phyloP scores from a whole-genome alignment of 441 rosid genomes.

The Cnidoscolus chayamansa region DNA sequence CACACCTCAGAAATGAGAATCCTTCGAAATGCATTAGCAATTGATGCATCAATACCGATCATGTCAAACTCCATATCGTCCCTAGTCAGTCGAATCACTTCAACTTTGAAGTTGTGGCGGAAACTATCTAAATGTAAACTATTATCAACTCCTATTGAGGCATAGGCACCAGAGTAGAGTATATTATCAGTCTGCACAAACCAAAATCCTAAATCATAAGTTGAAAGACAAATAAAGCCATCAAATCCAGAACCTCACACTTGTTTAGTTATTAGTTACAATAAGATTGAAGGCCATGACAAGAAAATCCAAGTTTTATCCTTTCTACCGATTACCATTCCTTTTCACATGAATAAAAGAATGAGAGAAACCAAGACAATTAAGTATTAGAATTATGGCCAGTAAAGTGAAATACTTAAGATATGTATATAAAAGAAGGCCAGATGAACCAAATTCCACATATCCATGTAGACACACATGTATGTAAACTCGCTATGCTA shows the following conservation, averaged over 20 bases:
- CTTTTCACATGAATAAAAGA: background rate
- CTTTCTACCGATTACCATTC: background rate
- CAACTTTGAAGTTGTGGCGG: conserved; percentile 52
- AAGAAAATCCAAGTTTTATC: background rate
- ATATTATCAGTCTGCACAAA: conserved; percentile 54
- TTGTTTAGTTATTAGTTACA: background rate
- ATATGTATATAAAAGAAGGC: background rate
- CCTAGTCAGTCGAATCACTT: conserved; percentile 43
- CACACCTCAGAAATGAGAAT: conserved; percentile 85
- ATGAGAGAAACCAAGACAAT: background rate
- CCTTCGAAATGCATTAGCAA: conserved; percentile 91
- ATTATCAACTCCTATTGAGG: conserved; percentile 64
- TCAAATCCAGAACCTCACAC: background rate
- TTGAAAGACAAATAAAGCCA: conserved; percentile 7
- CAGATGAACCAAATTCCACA: background rate
- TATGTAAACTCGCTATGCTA: background rate
- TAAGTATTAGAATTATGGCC: background rate
- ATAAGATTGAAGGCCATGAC: background rate
- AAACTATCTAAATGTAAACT: conserved; percentile 51
- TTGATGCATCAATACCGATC: conserved; percentile 73
- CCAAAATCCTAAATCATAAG: conserved; percentile 19
- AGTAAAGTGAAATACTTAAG: background rate
- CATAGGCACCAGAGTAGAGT: conserved; percentile 72
- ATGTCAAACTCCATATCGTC: conserved; percentile 83
- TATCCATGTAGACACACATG: no score